Evolutionary conservation across 805 yeast genomes (phyloP), one percentile per base, ranked within the genome.

Genomic region (Ogataea corticis): DNA sequence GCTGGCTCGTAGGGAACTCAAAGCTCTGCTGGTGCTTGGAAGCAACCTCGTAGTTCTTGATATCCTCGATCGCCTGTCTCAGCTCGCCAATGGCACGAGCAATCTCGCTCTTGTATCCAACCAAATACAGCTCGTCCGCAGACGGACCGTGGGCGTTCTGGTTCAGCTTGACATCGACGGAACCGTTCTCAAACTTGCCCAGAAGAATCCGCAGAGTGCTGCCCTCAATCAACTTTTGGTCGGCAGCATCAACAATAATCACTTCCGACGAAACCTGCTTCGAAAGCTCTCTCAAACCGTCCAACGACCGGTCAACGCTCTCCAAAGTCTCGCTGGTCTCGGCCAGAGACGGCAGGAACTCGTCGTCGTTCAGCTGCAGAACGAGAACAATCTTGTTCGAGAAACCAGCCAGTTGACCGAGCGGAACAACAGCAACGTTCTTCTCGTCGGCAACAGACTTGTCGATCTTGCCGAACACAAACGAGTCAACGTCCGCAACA

Each of bases 61-160:
- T 66, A 44, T 73, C 77, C 23, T 75, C 77, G 46, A 86, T 68
- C 11, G 81, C 70, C 37, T 72, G 67, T 28, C 68, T 71, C 32
- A 90, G 72, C 41, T 76, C 85, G 38, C 67, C 70, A 44, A 69
- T 68, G 15, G 80, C 82, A 34, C 70, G 69, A 17, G 70, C 63
- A 25, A 89, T 91, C 44, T 83, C 86, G 2, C 69, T 59, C 55
- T 80, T 77, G 46, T 79, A 72, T 53, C 99, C 98, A 58, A 83
- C 83, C 38, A 94, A 65, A 43, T 70, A 70, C 12, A 92, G 72
- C 52, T 80, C 73, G 56, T 84, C 74, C 9, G 70, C 62, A 31
- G 79, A 66, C 14, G 56, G 49, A 9, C 68, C 70, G 7, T 59
- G 57, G 2, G 59, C 67, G 48, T 69, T 65, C 52, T 67, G 71